phyloP scores from a whole-genome alignment of 768 basidiomycete species.

The Albatrellus ellisii region DNA sequence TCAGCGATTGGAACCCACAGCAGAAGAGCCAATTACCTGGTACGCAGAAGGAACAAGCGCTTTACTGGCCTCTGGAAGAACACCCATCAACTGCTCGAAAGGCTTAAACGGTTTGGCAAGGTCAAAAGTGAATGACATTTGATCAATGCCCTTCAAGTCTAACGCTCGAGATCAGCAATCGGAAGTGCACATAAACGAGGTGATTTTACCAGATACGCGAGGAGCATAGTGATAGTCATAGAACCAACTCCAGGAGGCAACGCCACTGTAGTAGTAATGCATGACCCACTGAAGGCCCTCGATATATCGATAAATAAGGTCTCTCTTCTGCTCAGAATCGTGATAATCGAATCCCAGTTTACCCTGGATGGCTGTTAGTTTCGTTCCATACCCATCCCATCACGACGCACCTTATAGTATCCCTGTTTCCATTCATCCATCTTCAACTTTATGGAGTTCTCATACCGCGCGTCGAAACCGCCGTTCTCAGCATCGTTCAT shows the following conservation, averaged over 20 bases:
- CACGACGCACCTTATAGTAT: constrained; percentile 69
- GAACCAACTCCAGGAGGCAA: constrained; percentile 98
- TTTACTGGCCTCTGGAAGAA: constrained; percentile 82
- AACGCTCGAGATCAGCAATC: constrained; percentile 15
- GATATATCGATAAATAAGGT: constrained; percentile 69
- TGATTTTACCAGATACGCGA: constrained; percentile 71
- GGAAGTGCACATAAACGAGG: constrained; percentile 5
- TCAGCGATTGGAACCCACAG: background rate
- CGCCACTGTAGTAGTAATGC: constrained; percentile 97
- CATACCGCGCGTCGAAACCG: constrained; percentile 70
- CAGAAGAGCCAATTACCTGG: constrained; percentile 36
- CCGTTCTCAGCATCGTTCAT: constrained; percentile 56
- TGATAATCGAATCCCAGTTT: constrained; percentile 79
- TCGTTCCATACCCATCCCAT: background rate
- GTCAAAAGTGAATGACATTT: constrained; percentile 78
- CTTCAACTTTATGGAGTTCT: constrained; percentile 22
- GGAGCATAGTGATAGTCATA: constrained; percentile 98
- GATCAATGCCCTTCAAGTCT: constrained; percentile 51
- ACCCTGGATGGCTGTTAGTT: constrained; percentile 33
- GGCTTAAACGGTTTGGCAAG: constrained; percentile 85
- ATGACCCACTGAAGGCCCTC: constrained; percentile 98
- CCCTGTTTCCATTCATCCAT: constrained; percentile 25
- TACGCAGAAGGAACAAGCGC: constrained; percentile 83
- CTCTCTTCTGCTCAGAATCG: constrained; percentile 49
- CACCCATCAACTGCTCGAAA: constrained; percentile 97